These are phyloP conservation scores for Cyberlindnera amylophila DNA, from an alignment of 805 yeast species.

Conservation along the genomic window DNA sequence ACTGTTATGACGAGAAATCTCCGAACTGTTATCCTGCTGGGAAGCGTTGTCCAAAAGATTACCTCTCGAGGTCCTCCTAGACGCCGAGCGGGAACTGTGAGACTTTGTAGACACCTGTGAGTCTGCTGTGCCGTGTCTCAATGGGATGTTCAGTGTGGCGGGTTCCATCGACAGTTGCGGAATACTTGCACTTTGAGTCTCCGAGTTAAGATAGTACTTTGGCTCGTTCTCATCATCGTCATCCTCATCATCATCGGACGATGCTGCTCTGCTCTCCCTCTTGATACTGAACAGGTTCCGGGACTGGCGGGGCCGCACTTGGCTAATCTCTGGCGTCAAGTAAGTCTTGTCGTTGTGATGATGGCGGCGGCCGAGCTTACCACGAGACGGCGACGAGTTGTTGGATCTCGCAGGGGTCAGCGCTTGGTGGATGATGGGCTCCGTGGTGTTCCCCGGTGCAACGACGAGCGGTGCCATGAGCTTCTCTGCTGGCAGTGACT, in stretches of 20 bases:
- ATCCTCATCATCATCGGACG: background rate
- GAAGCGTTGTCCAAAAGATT: background rate
- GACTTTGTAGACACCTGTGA: background rate
- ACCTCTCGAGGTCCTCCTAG: background rate
- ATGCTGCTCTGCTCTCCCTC: conserved; percentile 1
- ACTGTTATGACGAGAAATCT: background rate
- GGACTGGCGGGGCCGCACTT: conserved; percentile 7
- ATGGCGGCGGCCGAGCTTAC: background rate
- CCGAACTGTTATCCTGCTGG: background rate
- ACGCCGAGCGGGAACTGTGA: background rate
- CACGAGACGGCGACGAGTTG: background rate
- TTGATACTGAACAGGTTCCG: conserved; percentile 5
- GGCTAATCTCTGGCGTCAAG: conserved; percentile 13
- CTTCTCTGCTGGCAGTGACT: background rate
- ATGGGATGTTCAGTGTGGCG: background rate
- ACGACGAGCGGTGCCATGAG: background rate
- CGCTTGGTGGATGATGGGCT: background rate
- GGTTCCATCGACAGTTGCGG: too few species aligned
- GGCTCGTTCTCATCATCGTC: background rate
- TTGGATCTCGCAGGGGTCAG: too few species aligned
- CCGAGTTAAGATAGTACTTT: too few species aligned
- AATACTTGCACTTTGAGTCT: too few species aligned
- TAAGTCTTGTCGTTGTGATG: conserved; percentile 4
- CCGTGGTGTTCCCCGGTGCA: background rate
- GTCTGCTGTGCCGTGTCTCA: background rate